Evolutionary conservation across 2,329 filamentous ascomycete species (phyloP).

Genomic region (Colletotrichum sp.): DNA sequence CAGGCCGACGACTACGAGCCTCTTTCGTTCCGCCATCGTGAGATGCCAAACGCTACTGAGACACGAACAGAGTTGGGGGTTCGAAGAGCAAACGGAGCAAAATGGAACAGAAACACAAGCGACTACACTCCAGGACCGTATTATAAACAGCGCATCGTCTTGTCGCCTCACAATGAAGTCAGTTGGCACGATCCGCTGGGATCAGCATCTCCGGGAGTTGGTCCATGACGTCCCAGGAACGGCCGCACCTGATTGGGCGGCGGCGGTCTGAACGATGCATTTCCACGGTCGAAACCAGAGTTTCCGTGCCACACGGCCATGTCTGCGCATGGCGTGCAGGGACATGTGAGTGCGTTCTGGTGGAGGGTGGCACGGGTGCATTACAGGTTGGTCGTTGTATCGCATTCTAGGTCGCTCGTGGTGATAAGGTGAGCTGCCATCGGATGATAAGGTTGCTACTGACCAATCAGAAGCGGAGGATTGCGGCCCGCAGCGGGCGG

Average conservation of each 20-base stretch:
- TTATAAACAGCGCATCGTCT: constrained; percentile 4
- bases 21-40: constrained; percentile 60
- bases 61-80: background rate
- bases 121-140: background rate
- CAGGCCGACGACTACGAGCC: constrained; percentile 82
- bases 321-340: background rate
- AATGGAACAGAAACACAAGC: background rate
- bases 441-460: constrained; percentile 5
- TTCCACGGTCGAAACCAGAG: constrained; percentile 11
- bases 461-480: constrained; percentile 1
- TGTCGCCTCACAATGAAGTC: constrained; percentile 12
- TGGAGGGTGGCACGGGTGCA: background rate
- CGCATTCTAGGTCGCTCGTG: background rate
- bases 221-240: background rate
- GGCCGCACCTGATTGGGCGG: background rate
- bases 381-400: background rate
- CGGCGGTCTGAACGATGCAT: background rate
- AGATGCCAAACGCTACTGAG: background rate
- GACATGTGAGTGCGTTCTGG: background rate
- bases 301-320: background rate
- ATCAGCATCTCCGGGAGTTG: constrained; percentile 19
- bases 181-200: constrained; percentile 11
- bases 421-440: constrained; percentile 6
- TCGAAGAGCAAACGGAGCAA: background rate
- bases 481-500: constrained; percentile 7